phyloP scores from a whole-genome alignment of 2,329 filamentous ascomycete species.

The Diaporthe vexans region DNA sequence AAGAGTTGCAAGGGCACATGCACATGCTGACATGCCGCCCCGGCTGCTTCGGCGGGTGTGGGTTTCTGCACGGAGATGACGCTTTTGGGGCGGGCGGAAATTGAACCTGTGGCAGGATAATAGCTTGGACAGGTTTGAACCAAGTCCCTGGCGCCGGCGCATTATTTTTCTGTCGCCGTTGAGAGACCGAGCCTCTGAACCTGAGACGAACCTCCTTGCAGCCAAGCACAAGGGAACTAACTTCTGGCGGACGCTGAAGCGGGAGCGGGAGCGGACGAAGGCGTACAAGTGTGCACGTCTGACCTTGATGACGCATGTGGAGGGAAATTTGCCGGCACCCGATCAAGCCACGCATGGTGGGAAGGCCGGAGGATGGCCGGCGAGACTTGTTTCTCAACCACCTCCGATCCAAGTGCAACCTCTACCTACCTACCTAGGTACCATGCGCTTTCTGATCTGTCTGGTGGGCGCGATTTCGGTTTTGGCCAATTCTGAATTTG shows the following conservation, averaged over 20 bases:
- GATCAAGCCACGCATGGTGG: conserved; percentile 25
- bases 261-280: conserved; percentile 2
- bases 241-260: conserved; percentile 3
- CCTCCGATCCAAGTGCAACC: neutral
- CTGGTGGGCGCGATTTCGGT: neutral
- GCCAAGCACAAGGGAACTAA: conserved; percentile 16
- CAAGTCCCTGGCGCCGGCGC: conserved; percentile 15
- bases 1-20: neutral
- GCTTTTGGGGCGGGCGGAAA: conserved; percentile 27
- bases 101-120: conserved; percentile 28
- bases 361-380: conserved; percentile 32
- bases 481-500: neutral
- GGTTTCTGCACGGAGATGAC: conserved; percentile 9
- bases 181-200: conserved; percentile 27
- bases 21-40: conserved; percentile 8
- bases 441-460: neutral
- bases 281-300: neutral
- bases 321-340: conserved; percentile 30
- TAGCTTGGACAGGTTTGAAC: conserved; percentile 30
- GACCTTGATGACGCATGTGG: neutral
- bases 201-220: conserved; percentile 31
- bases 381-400: conserved; percentile 14
- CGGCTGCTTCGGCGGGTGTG: conserved; percentile 17
- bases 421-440: neutral
- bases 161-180: conserved; percentile 10